Base-by-base conservation (phyloP, 176 grass and related monocot species). In the Canna indica region DNA sequence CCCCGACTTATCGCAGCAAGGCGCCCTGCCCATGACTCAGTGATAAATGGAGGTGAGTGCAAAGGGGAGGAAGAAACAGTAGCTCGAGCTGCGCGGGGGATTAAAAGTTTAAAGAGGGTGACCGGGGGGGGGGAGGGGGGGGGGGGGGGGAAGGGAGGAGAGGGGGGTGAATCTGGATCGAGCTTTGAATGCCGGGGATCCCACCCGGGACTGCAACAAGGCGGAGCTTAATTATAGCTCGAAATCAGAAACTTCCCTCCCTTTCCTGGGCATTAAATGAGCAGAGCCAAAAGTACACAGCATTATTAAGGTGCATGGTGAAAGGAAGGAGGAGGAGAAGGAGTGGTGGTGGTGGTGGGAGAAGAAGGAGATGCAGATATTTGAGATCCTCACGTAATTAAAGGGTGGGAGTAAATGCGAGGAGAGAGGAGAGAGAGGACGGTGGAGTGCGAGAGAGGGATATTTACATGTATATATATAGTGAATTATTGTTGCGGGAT, bases 1-100 rank as follows among this genome's bases (percentile, higher is more conserved):
- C 30, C 86, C 93, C 76, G 87, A 88, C 76, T 90, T 87, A 42
- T 92, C 86, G 79, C 93, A 96, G 78, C 93, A 96, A 24, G 88
- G 93, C 44, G 93, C 87, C 78, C 93, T 90, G 58, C 86, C 93
- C 93, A 96, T 96, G 30, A 32, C 62, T 65, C 33, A 24, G 62
- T 27, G 34, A 65, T 38, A 20, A 24, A 34, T 65, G 22, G 3
- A 20, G 33, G 8, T n/a, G 5, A 62, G 11, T 62, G 15, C 1
- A 20, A 28, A 65, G 22, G 35, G 32, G 17, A 67, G 6, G 9
- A 63, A 14, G 31, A 33, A 63, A 32, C 59, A 33, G 31, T 5
- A 32, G 59, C 25, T 63, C 26, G 5, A 63, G 16, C 59, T 32
- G 2, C 17, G 50, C 18, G 17, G 50, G 20, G 20, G 5, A 1